Percentiles rank a stretch among this genome's conserved stretches.
These are phyloP conservation scores for Tarenaya hassleriana DNA, from an alignment of 345 rosid species.

Conservation along the genomic window DNA sequence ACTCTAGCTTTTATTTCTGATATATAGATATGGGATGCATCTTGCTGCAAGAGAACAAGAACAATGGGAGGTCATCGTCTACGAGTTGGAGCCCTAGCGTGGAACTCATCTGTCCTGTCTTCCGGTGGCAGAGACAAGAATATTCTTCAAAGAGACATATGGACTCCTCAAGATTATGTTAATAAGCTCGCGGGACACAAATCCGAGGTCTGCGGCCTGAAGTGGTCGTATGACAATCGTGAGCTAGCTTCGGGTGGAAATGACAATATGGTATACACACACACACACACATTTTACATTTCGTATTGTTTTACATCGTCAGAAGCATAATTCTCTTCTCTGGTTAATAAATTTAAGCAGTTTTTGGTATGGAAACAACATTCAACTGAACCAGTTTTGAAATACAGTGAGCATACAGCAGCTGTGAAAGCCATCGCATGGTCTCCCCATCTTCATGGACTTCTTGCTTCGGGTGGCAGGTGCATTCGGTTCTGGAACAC, in stretches of 20 bases:
- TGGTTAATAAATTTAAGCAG: constrained; percentile 41
- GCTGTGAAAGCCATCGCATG: constrained; percentile 99
- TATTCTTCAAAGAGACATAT: constrained; percentile 83
- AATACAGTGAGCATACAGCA: constrained; percentile 90
- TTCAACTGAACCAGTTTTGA: constrained; percentile 83
- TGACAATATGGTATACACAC: constrained; percentile 67
- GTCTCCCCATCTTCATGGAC: constrained; percentile 98
- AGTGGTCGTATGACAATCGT: constrained; percentile 97
- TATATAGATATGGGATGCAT: constrained; percentile 84
- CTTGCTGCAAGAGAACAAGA: constrained; percentile 70
- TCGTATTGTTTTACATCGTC: constrained; percentile 8
- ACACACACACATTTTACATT: neutral
- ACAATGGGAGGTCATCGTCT: constrained; percentile 95
- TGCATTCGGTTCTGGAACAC: constrained; percentile 99
- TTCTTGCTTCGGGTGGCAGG: constrained; percentile 96
- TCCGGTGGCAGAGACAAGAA: constrained; percentile 97
- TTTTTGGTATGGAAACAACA: constrained; percentile 98
- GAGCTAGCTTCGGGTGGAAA: constrained; percentile 99
- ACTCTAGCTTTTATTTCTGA: neutral
- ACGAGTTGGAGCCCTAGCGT: constrained; percentile 91
- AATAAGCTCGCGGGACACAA: constrained; percentile 93
- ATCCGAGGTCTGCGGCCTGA: constrained; percentile 98
- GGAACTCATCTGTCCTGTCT: constrained; percentile 82
- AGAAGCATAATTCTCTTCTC: constrained; percentile 1
- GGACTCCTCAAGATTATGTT: constrained; percentile 69